Evolutionary conservation across 129 eudicot genomes (phyloP).

Genomic region (Deinandra increscens): DNA sequence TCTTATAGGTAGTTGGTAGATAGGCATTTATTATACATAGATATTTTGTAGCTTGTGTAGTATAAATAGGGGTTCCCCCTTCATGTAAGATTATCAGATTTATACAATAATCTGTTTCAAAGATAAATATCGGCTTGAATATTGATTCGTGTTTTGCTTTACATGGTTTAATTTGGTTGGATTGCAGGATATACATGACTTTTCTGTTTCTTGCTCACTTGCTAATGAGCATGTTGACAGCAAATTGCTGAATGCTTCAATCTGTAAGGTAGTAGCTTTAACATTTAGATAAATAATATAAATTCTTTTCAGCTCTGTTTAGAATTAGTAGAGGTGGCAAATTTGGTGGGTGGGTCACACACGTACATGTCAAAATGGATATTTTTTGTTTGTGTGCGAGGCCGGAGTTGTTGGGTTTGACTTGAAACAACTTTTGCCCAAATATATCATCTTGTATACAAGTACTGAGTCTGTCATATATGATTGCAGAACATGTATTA

Average conservation of each 20-base stretch:
- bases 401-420: not conserved
- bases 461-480: not conserved
- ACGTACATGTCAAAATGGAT: not conserved
- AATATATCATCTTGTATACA: not conserved
- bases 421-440: not conserved
- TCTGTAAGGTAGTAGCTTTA: conserved; percentile 52
- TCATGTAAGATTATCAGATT: no score
- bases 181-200: conserved; percentile 62
- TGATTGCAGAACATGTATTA: not conserved
- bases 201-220: conserved; percentile 45
- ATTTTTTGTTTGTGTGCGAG: not conserved
- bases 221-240: conserved; percentile 35
- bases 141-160: conserved; percentile 9
- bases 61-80: no score
- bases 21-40: no score
- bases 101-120: no score
- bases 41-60: no score
- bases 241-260: conserved; percentile 61
- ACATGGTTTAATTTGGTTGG: conserved; percentile 9
- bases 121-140: not conserved
- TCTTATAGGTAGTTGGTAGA: no score
- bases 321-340: not conserved
- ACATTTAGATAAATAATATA: not conserved
- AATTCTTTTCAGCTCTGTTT: not conserved
- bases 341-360: not conserved